Evolutionary conservation across 495 filamentous ascomycete genomes (phyloP), one percentile per base, ranked within the genome.

Genomic region (Halenospora varia): DNA sequence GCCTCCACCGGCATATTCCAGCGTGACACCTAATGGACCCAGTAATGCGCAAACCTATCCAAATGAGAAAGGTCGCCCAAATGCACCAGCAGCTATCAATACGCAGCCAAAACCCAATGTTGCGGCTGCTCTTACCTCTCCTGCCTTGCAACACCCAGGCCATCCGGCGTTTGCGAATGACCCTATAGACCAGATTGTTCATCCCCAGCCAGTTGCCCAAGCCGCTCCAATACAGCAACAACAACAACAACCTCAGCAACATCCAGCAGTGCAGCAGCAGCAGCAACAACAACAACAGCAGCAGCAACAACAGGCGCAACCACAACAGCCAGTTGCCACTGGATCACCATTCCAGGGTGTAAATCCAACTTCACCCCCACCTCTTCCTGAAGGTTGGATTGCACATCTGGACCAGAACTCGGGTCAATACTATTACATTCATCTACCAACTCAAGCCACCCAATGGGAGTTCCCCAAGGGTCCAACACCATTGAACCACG

Each of bases 381-480:
- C 92, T 11, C 79, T 98, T 10, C 94, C 94, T 13, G 95, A 97
- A 68, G 94, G 95, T 10, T 98, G 94, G 94, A 97, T 97, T 68
- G 92, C 95, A 11, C 95, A 97, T 66, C 78, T 97, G 6, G 94
- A 98, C 67, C 88, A 88, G 41, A 96, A 86, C 66, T 96, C 92
- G 2, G 94, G 95, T 6, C 94, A 97, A 66, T 98, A 97, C 69
- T 98, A 98, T 68, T 98, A 98, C 68, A 98, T 98, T 60, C 95
- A 98, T 69, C 80, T 98, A 17, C 87, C 94, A 10, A 92, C 94
- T 0, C 94, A 97, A 66, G 90, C 91, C 2, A 98, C 94, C 11
- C 94, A 98, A 69, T 98, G 94, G 94, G 94, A 98, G 62, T 96
- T 96, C 65, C 94, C 94, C 19, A 96, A 96, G 72, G 90, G 89